phyloP scores from a whole-genome alignment of 345 rosid genomes.

The Rhodamnia rubescens region DNA sequence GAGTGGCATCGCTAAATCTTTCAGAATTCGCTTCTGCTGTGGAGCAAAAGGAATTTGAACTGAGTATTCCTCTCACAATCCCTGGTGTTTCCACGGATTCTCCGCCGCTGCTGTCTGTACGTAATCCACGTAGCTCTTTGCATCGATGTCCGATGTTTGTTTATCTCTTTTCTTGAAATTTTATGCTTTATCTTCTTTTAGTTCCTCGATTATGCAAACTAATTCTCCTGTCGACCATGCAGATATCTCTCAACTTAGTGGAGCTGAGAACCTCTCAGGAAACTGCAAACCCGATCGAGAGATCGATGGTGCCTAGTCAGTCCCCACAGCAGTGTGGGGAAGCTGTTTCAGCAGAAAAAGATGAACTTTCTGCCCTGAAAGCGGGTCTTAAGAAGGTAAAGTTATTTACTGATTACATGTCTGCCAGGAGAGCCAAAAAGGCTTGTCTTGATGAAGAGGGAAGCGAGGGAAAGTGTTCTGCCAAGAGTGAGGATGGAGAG shows the following conservation, averaged over 20 bases:
- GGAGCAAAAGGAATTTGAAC: conserved; percentile 49
- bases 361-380: conserved; percentile 75
- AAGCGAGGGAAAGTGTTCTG: conserved; percentile 58
- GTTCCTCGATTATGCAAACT: background rate
- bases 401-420: conserved; percentile 62
- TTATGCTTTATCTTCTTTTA: background rate
- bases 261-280: conserved; percentile 67
- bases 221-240: background rate
- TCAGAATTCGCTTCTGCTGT: conserved; percentile 47
- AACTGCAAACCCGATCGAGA: conserved; percentile 31
- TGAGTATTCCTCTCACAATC: conserved; percentile 42
- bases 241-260: conserved; percentile 68
- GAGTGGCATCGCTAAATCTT: conserved; percentile 48
- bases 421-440: conserved; percentile 50
- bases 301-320: conserved; percentile 42
- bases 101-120: conserved; percentile 32
- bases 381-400: conserved; percentile 85
- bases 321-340: conserved; percentile 46
- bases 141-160: too few species aligned
- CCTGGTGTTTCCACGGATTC: conserved; percentile 20
- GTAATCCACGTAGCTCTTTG: conserved; percentile 8
- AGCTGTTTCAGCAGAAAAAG: conserved; percentile 36
- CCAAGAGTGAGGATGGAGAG: conserved; percentile 66
- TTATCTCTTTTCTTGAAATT: background rate
- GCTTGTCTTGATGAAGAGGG: conserved; percentile 58